Conservation (phyloP, 345 rosid genomes). For the Turnera subulata region DNA sequence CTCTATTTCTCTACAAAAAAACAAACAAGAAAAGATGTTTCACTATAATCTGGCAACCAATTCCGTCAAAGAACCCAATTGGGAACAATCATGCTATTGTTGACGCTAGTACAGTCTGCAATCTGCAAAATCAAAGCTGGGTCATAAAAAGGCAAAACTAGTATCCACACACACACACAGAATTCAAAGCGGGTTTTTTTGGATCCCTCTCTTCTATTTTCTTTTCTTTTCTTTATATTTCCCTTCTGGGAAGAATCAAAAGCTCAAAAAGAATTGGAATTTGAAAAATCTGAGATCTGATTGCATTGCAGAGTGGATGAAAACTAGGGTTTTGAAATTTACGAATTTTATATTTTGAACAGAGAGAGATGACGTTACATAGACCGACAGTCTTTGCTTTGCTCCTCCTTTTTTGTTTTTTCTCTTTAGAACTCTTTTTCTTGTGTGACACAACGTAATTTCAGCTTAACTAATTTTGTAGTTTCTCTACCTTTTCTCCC, state of each 20-base stretch:
- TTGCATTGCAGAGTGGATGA: not conserved
- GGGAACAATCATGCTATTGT: not conserved
- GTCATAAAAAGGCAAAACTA: not conserved
- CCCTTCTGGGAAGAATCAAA: too few species aligned
- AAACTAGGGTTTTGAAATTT: constrained; percentile 8
- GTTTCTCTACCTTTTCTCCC: too few species aligned
- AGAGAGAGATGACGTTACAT: not conserved
- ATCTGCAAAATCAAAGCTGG: not conserved
- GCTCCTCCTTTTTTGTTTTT: not conserved
- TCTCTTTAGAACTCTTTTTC: not conserved
- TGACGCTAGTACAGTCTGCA: too few species aligned
- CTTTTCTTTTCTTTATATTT: too few species aligned
- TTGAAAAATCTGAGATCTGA: not conserved
- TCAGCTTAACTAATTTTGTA: too few species aligned
- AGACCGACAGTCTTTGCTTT: too few species aligned
- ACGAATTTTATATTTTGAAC: not conserved
- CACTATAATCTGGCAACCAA: not conserved
- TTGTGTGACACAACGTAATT: constrained; percentile 4
- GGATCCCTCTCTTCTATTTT: constrained; percentile 15
- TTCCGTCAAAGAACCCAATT: not conserved
- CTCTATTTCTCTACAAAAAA: not conserved
- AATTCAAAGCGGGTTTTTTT: constrained; percentile 15
- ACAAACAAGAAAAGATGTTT: too few species aligned
- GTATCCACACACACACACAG: not conserved
- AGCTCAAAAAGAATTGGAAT: not conserved